Evolutionary conservation across 2,329 filamentous ascomycete genomes (phyloP), one percentile per base, ranked within the genome.

Genomic region (Aspergillus latus): DNA sequence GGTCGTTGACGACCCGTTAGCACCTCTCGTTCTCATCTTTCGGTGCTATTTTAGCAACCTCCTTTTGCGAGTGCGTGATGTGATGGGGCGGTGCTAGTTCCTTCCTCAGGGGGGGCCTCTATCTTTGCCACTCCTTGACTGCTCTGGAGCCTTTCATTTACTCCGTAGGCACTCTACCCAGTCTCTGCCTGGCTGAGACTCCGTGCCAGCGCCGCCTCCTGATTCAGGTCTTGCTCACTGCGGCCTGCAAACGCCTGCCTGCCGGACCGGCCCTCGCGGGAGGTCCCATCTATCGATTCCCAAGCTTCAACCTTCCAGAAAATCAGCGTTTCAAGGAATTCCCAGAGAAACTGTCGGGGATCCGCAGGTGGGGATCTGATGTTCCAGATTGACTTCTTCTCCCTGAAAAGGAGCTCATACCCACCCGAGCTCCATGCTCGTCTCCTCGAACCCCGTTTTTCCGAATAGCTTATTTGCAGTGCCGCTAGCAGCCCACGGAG

Each of bases 331-430:
- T 36, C 26, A 11, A 8, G 26, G 51, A 42, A 44, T 45, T 43
- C 54, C 48, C 52, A 60, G 54, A 54, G 54, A 57, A 60, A 46
- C 56, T 54, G 39, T 54, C 58, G 43, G 57, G 55, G 60, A 63
- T 63, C 61, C 61, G 61, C 60, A 16, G 44, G 30, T 37, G 62
- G 62, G 62, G 62, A 46, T 62, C 62, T 59, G 29, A 54, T 56
- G 56, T 55, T 58, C 58, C 55, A 59, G 54, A 52, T 56, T 59
- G 58, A 60, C 56, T 57, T 59, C 54, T 59, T 56, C 51, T 56
- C 55, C 54, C 57, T 54, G 57, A 58, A 40, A 55, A 52, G 55
- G 60, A 52, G 56, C 44, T 54, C 54, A 54, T 32, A 47, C 37
- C 54, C 54, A 59, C 61, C 59, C 58, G 58, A 62, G 59, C 60